Evolutionary conservation across 1,284 basidiomycete species (phyloP).

Genomic region (Porogramme epimiltina): DNA sequence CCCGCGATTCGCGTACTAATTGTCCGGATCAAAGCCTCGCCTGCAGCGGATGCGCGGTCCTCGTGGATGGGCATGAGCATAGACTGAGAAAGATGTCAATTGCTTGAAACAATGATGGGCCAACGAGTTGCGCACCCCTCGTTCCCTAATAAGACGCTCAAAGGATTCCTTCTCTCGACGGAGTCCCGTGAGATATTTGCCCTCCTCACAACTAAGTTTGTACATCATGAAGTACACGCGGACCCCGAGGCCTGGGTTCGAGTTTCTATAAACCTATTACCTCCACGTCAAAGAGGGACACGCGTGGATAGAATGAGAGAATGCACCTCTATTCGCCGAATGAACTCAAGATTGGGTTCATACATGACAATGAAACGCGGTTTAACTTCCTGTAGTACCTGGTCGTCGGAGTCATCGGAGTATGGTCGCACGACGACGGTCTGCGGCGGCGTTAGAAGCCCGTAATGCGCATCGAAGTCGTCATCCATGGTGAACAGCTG

Average conservation of each 20-base stretch:
- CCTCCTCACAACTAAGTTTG: constrained; percentile 91
- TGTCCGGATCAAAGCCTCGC: constrained; percentile 76
- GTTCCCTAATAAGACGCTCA: constrained; percentile 90
- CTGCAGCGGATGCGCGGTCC: constrained; percentile 51
- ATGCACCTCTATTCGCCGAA: constrained; percentile 90
- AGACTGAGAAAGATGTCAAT: constrained; percentile 45
- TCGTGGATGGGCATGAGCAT: constrained; percentile 93
- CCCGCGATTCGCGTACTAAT: constrained; percentile 90
- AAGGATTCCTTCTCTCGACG: constrained; percentile 95
- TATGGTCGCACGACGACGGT: constrained; percentile 88
- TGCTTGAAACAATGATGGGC: not conserved
- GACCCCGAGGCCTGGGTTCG: constrained; percentile 78
- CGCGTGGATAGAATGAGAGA: constrained; percentile 52
- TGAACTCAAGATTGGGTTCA: constrained; percentile 89
- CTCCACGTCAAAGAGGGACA: not conserved
- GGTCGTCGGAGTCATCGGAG: constrained; percentile 92
- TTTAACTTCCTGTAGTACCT: constrained; percentile 83
- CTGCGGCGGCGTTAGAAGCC: constrained; percentile 79
- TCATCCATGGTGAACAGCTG: constrained; percentile 60
- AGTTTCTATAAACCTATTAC: constrained; percentile 78
- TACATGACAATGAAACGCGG: constrained; percentile 95
- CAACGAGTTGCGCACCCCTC: constrained; percentile 84
- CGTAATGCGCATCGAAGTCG: constrained; percentile 83
- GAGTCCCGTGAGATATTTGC: constrained; percentile 89
- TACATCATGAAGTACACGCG: constrained; percentile 98